Evolutionary conservation across 352 stramenopile genomes (phyloP), one percentile per base, ranked within the genome.

Genomic region (Phytophthora parvispora): DNA sequence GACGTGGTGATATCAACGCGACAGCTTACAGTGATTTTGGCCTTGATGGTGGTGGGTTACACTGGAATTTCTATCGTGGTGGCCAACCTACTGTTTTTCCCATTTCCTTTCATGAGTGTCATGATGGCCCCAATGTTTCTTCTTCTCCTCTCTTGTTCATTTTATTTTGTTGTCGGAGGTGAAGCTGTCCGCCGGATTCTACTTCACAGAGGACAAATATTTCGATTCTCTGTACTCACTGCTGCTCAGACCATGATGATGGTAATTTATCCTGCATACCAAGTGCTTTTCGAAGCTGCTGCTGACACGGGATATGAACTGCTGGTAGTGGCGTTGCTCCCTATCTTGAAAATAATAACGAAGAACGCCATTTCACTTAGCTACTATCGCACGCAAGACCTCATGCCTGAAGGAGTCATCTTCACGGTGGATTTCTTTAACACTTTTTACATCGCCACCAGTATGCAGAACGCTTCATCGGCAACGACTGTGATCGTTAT

Each of bases 351-450:
- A n/a, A 9, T 67, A 1, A 6, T 62, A 2, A 59, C 63, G 45
- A 64, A 61, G 18, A 64, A 69, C 20, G 29, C 65, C 29, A 43
- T 72, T 13, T 34, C 68, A 1, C 45, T 51, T 4, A 58, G 43
- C 34, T 59, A 55, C 24, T 18, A 20, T 20, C 34, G 60, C n/a
- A 58, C 64, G 24, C 32, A 73, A 2, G 69, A 72, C 25, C 25
- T 66, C n/a, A 60, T 73, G 24, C 69, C 69, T 1, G 52, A 64
- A 13, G 31, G 54, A 2, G 69, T 68, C n/a, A 72, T 69, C 25
- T 72, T 76, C 50, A 69, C 25, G 4, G 57, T 72, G 6, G 63
- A 67, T 34, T 67, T 61, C 28, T 71, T 66, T 31, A 75, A 78
- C 29, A 51, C 60, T 1, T 28, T 75, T 8, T 75, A 71, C 52